These are phyloP conservation scores for Dactylonectria estremocensis DNA, from an alignment of 2,329 filamentous ascomycete species.

Conservation along the genomic window DNA sequence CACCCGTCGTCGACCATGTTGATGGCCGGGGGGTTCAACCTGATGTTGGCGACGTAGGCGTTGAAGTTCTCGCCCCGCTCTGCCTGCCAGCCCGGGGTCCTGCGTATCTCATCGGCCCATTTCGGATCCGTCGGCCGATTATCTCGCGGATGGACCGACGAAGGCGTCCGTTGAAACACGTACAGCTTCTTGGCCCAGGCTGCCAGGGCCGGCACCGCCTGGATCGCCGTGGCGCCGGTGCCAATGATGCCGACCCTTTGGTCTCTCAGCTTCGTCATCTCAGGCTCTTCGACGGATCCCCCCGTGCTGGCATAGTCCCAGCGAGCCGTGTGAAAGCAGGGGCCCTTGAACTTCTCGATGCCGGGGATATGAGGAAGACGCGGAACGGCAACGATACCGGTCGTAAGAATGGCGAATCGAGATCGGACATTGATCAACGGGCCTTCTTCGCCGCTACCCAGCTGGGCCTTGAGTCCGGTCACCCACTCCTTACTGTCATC, in stretches of 20 bases:
- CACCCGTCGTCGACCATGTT: not conserved
- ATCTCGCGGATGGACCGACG: not conserved
- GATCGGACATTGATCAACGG: not conserved
- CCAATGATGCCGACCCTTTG: slow-evolving; percentile 1
- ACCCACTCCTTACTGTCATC: slow-evolving; percentile 46
- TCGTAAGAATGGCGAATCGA: not conserved
- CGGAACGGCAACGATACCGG: not conserved
- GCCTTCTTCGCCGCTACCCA: not conserved
- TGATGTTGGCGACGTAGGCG: not conserved
- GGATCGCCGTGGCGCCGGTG: slow-evolving; percentile 6
- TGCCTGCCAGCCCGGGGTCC: not conserved
- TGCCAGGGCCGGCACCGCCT: not conserved
- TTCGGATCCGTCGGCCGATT: not conserved
- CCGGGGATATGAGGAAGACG: slow-evolving; percentile 5
- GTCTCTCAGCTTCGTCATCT: not conserved
- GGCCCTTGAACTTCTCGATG: slow-evolving; percentile 11
- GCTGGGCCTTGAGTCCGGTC: too few relatives aligned
- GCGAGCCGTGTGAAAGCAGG: slow-evolving; percentile 18
- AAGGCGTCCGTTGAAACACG: slow-evolving; percentile 15
- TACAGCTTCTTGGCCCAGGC: slow-evolving; percentile 8
- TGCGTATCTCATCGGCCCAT: not conserved
- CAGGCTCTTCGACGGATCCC: not conserved
- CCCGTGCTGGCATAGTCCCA: slow-evolving; percentile 23
- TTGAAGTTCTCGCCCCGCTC: not conserved
- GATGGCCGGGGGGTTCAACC: too few relatives aligned